Percentiles rank a stretch among this genome's conserved stretches.
These are phyloP conservation scores for Cutaneotrichosporon sp. DNA, from an alignment of 1,284 basidiomycete species.

Conservation along the genomic window DNA sequence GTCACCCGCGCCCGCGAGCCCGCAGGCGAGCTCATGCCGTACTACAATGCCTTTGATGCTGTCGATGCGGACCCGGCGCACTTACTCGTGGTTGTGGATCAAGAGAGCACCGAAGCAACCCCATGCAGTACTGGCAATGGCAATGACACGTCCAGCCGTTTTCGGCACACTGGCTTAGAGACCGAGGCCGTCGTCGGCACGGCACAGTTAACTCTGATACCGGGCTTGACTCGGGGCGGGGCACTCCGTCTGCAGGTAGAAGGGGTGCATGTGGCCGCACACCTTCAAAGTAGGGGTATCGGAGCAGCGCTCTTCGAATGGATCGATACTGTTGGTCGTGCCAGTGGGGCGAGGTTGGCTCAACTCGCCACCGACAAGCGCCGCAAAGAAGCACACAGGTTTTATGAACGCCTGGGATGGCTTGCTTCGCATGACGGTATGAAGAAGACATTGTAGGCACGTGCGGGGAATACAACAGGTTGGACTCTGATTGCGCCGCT, in stretches of 20 bases:
- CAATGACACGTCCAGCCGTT: neutral
- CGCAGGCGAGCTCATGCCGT: neutral
- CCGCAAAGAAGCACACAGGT: neutral
- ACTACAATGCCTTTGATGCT: neutral
- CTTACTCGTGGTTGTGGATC: neutral
- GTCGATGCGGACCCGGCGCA: neutral
- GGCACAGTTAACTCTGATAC: neutral
- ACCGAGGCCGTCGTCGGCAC: neutral
- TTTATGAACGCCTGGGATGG: neutral
- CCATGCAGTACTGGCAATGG: too few relatives aligned
- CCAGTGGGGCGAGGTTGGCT: neutral
- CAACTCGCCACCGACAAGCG: constrained; percentile 1
- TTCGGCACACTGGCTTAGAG: neutral
- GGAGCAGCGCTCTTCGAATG: neutral
- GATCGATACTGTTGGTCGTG: neutral
- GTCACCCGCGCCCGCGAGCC: neutral
- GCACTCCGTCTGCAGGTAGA: neutral
- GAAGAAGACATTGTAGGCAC: neutral
- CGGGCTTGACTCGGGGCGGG: neutral
- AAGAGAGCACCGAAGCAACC: too few relatives aligned
- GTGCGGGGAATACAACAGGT: too few relatives aligned
- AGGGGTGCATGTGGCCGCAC: neutral
- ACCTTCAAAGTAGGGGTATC: neutral
- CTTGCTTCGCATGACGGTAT: constrained; percentile 1
- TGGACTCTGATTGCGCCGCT: too few relatives aligned